Base-by-base conservation (phyloP, 805 yeast species). In the Cyberlindnera americana region DNA sequence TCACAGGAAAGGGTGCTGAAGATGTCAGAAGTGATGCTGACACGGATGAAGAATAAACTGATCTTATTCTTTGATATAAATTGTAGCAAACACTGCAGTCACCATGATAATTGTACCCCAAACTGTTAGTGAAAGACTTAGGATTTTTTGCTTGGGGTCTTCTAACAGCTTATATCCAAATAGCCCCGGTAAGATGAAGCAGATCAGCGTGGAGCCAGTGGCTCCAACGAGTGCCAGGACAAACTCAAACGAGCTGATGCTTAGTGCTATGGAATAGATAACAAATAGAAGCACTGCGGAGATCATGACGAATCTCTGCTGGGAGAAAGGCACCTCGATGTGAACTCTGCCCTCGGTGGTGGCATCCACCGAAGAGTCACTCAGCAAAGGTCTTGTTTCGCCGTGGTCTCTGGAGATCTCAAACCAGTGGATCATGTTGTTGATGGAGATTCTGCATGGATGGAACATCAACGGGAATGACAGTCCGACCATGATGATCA, bases 21-120 rank as follows among this genome's bases (percentile, higher is more conserved):
- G 96, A 89, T 59, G 81, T 83, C 23, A 77, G 96, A 62, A 81
- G 91, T 57, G 95, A 86, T 52, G 81, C 73, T 40, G 95, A 80
- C 30, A 28, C 19, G 12, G 30, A 28, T n/a, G 19, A 28, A 6
- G 30, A 28, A 28, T 10, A 8, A 22, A 22, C 8, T 11, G 8
- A 11, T 8, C 11, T 8, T 22, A 22, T 22, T 22, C 11, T 8
- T 22, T 11, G 8, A 22, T 22, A 39, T 46, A 48, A 18, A 66
- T 47, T 1, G 69, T 67, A 4, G 69, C 66, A 43, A 57, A 64
- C 14, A 78, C 62, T 39, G 95, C 84, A n/a, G 83, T 66, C 18
- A 77, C 53, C 83, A 84, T 83, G 2, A 87, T 87, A 2, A 65
- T 41, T 5, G 80, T 50, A 3, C 96, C 96, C 81, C 87, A 88